Percentiles rank a stretch among this genome's conserved stretches.
Evolutionary conservation across 2,329 filamentous ascomycete genomes (phyloP).

Genomic region (Westerdykella ornata): DNA sequence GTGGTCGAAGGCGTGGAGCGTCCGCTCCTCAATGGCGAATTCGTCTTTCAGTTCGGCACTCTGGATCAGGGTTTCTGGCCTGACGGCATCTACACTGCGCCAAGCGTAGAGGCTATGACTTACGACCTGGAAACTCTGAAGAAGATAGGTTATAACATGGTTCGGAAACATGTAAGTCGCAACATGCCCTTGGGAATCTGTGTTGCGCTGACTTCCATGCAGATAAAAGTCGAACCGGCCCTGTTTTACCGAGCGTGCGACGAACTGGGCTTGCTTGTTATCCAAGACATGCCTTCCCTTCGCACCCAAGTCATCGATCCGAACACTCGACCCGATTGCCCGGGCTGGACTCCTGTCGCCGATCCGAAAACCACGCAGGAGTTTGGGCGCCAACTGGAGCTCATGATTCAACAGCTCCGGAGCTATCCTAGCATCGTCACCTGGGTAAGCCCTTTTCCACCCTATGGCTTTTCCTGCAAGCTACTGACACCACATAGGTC

Average conservation of each 20-base stretch:
- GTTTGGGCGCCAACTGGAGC: conserved; percentile 57
- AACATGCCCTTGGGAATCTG: neutral
- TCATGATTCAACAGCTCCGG: conserved; percentile 57
- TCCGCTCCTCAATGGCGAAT: conserved; percentile 61
- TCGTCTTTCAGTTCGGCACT: conserved; percentile 61
- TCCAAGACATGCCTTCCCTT: conserved; percentile 67
- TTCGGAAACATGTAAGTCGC: conserved; percentile 59
- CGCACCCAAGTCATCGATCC: conserved; percentile 24
- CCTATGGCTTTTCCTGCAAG: neutral
- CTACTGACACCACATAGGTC: conserved; percentile 35
- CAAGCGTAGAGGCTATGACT: conserved; percentile 60
- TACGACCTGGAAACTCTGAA: conserved; percentile 61
- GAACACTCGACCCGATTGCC: conserved; percentile 16
- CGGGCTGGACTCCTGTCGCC: neutral
- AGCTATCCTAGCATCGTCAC: conserved; percentile 59
- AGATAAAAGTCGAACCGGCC: conserved; percentile 62
- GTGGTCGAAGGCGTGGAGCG: conserved; percentile 53
- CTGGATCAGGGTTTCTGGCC: conserved; percentile 68
- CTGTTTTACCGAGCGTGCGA: conserved; percentile 64
- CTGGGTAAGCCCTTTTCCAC: conserved; percentile 46
- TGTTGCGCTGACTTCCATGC: conserved; percentile 1
- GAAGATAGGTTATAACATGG: conserved; percentile 60
- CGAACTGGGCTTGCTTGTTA: conserved; percentile 57
- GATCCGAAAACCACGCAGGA: conserved; percentile 52
- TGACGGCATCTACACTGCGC: conserved; percentile 60